Conservation (phyloP, 805 yeast species). For the Cyberlindnera japonica region DNA sequence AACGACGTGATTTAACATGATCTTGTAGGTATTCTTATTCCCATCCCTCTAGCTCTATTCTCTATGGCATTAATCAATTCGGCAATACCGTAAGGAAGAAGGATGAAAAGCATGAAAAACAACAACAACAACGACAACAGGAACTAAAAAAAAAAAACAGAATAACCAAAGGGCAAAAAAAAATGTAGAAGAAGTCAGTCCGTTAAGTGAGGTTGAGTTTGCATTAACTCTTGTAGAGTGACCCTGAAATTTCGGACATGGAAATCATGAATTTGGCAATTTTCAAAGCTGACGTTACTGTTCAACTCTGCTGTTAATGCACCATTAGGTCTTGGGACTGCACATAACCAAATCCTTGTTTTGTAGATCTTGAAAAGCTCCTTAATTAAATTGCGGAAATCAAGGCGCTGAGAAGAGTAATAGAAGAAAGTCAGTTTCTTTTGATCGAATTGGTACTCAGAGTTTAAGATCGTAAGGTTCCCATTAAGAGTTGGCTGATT, state of each 20-base stretch:
- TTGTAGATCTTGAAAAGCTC: conserved; percentile 73
- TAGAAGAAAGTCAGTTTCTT: conserved; percentile 74
- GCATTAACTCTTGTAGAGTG: conserved; percentile 11
- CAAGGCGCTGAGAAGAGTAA: conserved; percentile 60
- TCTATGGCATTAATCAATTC: too few species aligned
- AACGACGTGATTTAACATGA: neutral
- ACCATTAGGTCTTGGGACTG: conserved; percentile 29
- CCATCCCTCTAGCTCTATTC: too few species aligned
- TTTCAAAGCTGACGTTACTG: conserved; percentile 16
- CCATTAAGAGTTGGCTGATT: conserved; percentile 30
- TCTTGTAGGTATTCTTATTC: too few species aligned
- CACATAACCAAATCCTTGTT: conserved; percentile 82
- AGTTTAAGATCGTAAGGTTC: conserved; percentile 47
- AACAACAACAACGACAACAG: neutral
- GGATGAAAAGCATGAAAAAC: too few species aligned
- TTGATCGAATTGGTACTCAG: conserved; percentile 80
- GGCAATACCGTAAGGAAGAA: too few species aligned
- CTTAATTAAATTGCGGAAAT: conserved; percentile 67
- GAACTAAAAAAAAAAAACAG: neutral
- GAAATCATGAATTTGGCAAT: conserved; percentile 22
- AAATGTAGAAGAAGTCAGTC: too few species aligned
- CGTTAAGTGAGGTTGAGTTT: too few species aligned
- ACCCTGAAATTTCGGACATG: conserved; percentile 24
- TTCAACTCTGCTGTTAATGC: conserved; percentile 6
- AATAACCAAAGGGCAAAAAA: neutral